Evolutionary conservation across 2,329 filamentous ascomycete genomes (phyloP).

Genomic region (Colletotrichum sp.): DNA sequence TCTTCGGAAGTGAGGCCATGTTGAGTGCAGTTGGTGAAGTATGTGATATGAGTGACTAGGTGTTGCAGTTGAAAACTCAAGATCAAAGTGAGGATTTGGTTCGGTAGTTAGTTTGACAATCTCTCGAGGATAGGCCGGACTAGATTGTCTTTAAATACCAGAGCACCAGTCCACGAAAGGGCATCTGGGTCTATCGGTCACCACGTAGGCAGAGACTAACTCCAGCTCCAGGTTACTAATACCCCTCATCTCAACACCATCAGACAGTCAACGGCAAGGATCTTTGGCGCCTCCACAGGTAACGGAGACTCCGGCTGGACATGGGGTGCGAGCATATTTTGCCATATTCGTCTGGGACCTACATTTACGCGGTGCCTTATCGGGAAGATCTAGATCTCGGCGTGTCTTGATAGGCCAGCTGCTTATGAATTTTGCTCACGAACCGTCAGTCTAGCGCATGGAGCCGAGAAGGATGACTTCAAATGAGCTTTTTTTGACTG

Average conservation of each 20-base stretch:
- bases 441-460: not conserved
- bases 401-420: not conserved
- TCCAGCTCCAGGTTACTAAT: not conserved
- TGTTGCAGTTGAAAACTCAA: not conserved
- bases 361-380: not conserved
- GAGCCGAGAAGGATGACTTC: not conserved
- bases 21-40: not conserved
- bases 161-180: not conserved
- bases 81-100: not conserved
- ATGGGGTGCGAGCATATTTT: not conserved
- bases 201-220: not conserved
- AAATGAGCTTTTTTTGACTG: not conserved
- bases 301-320: not conserved
- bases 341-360: not conserved
- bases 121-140: accelerated
- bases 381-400: not conserved
- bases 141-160: not conserved
- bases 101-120: not conserved
- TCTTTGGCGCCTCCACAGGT: not conserved
- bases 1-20: slow-evolving; percentile 58
- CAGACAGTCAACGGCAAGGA: not conserved
- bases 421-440: not conserved
- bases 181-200: not conserved
- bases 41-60: not conserved
- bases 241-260: not conserved